Base-by-base conservation (phyloP, 140 eudicot genomes). In the Erigeron philadelphicus region DNA sequence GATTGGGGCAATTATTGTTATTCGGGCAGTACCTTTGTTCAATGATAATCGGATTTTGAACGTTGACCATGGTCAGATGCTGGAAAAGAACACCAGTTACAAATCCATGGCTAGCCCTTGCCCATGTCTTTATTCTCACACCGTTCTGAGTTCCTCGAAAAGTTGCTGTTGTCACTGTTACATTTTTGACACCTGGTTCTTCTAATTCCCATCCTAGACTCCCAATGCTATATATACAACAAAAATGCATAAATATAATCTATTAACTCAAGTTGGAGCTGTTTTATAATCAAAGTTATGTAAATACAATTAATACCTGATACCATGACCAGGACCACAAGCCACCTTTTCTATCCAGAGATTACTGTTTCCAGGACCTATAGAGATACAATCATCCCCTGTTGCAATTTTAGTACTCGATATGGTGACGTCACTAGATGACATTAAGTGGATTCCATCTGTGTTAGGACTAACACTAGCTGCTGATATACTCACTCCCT, bases 101-200 rank as follows among this genome's bases (percentile, higher is more conserved):
- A 15, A 72, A 84, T 21, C 84, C 89, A 48, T 61, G 80, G 84
- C 86, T 81, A 13, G 65, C 68, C 48, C 81, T 80, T 5, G 81
- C 90, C 90, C 95, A 87, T 49, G 95, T 49, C 71, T 87, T 87
- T 18, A 87, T 76, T 68, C 95, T 82, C 56, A 80, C 77, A 12
- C 95, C 88, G 64, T 87, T 87, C 35, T 68, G 66, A 21, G 95
- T 87, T 23, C 89, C 89, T 3, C 10, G 61, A 57, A 81, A 87
- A 19, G 79, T 76, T 0, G 78, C 75, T 0, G 78, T 61, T 78
- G 66, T 84, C n/a, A 87, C 88, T 0, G 95, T 84, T 70, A 87
- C 84, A 58, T 84, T 84, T 18, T 80, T 82, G 25, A 84, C 95
- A 58, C 90, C 95, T 0, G 80, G 71, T 74, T 87, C 90, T 11